These are phyloP conservation scores for Saxophila tyrrhenica DNA, from an alignment of 495 filamentous ascomycete species.

Conservation along the genomic window DNA sequence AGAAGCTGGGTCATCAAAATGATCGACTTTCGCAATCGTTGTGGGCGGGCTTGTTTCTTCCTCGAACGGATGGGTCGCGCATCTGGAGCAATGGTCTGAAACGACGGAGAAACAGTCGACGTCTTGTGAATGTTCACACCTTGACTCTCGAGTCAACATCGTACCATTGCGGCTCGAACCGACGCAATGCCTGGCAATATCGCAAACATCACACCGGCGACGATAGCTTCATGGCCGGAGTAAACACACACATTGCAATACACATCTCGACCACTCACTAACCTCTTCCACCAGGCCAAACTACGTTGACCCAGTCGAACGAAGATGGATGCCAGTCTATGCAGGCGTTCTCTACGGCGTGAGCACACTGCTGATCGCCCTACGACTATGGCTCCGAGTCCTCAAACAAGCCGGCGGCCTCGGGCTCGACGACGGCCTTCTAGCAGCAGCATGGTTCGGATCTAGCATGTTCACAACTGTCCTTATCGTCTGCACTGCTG, in stretches of 20 bases:
- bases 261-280: background rate
- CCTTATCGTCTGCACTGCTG: background rate
- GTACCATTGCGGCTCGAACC: too few relatives aligned
- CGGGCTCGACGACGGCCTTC: conserved; percentile 15
- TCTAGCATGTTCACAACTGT: conserved; percentile 5
- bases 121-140: too few relatives aligned
- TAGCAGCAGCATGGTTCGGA: background rate
- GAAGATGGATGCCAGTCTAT: conserved; percentile 12
- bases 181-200: background rate
- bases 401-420: conserved; percentile 11
- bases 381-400: conserved; percentile 13
- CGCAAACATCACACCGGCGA: background rate
- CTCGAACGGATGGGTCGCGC: background rate
- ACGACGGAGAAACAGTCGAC: too few relatives aligned
- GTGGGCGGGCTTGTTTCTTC: too few relatives aligned
- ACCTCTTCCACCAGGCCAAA: background rate
- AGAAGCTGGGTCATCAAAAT: background rate
- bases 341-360: conserved; percentile 8
- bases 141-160: too few relatives aligned
- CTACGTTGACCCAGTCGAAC: conserved; percentile 9
- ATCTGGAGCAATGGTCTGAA: too few relatives aligned
- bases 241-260: background rate
- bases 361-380: conserved; percentile 8
- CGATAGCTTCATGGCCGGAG: background rate
- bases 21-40: too few relatives aligned